These are phyloP conservation scores for Trichoderma afroharzianum DNA, from an alignment of 2,329 filamentous ascomycete genomes.

Conservation along the genomic window DNA sequence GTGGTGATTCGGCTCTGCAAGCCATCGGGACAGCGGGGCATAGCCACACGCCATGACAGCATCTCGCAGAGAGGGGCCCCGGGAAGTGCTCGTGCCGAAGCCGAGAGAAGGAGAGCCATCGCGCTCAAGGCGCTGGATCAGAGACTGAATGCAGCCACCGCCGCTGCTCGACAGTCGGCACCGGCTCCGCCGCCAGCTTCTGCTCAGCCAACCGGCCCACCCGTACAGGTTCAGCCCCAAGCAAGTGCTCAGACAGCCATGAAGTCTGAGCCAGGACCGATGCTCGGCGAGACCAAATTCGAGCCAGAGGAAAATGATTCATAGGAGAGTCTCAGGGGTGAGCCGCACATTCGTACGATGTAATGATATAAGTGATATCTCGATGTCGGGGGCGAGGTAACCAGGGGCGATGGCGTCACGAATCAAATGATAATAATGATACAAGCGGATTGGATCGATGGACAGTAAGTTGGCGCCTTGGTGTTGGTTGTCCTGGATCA, in stretches of 20 bases:
- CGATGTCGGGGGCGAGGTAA: not conserved
- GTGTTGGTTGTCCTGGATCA: conserved; percentile 13
- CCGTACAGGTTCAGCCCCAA: conserved; percentile 55
- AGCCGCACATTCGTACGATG: not conserved
- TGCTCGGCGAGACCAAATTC: conserved; percentile 69
- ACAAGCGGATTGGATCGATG: not conserved
- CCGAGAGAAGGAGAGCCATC: conserved; percentile 81
- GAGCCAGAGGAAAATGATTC: conserved; percentile 53
- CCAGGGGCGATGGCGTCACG: not conserved
- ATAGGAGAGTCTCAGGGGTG: not conserved
- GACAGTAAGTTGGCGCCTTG: conserved; percentile 1
- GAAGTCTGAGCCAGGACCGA: conserved; percentile 50
- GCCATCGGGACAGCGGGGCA: conserved; percentile 79
- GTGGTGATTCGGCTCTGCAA: conserved; percentile 75
- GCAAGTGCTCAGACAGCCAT: conserved; percentile 55
- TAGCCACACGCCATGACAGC: conserved; percentile 64
- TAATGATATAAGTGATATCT: not conserved
- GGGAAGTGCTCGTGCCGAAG: conserved; percentile 78
- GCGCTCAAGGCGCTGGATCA: conserved; percentile 91
- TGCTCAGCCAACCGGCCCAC: conserved; percentile 47
- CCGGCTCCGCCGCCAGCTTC: conserved; percentile 20
- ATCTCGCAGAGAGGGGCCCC: conserved; percentile 54
- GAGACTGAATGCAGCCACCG: conserved; percentile 78
- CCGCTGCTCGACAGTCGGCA: conserved; percentile 30
- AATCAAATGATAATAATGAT: conserved; percentile 1